These are phyloP conservation scores for Brassica carinata DNA, from an alignment of 345 rosid species.

Conservation along the genomic window DNA sequence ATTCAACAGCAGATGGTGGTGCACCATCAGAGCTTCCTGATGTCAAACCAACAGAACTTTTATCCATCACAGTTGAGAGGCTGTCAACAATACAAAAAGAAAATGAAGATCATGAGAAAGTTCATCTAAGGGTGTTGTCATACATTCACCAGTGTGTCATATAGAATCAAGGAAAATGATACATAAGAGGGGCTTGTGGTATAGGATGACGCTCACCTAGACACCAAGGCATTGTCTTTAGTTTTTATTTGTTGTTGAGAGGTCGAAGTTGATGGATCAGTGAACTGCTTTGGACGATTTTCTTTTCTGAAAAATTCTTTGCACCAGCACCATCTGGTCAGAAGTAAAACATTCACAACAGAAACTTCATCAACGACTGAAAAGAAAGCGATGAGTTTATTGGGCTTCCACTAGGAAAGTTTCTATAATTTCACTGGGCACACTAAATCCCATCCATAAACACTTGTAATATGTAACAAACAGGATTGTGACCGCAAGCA, in stretches of 20 bases:
- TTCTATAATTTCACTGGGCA: background rate
- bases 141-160: conserved; percentile 8
- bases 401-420: conserved; percentile 5
- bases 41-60: conserved; percentile 51
- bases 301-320: conserved; percentile 57
- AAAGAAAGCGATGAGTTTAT: conserved; percentile 19
- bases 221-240: conserved; percentile 47
- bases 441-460: conserved; percentile 8
- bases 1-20: conserved; percentile 39
- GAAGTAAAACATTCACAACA: conserved; percentile 35
- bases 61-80: conserved; percentile 44
- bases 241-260: conserved; percentile 48
- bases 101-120: conserved; percentile 16
- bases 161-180: conserved; percentile 10
- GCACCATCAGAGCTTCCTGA: conserved; percentile 44
- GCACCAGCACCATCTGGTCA: conserved; percentile 67
- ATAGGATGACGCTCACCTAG: conserved; percentile 48
- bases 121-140: conserved; percentile 16
- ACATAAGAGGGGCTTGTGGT: background rate
- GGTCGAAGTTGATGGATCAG: conserved; percentile 46
- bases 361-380: conserved; percentile 28
- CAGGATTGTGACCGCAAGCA: conserved; percentile 3
- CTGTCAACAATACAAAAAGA: conserved; percentile 46
- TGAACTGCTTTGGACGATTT: conserved; percentile 57
- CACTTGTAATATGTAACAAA: conserved; percentile 21